phyloP scores from a whole-genome alignment of 179 eudicot genomes.

The Sideroxylon spinosum region DNA sequence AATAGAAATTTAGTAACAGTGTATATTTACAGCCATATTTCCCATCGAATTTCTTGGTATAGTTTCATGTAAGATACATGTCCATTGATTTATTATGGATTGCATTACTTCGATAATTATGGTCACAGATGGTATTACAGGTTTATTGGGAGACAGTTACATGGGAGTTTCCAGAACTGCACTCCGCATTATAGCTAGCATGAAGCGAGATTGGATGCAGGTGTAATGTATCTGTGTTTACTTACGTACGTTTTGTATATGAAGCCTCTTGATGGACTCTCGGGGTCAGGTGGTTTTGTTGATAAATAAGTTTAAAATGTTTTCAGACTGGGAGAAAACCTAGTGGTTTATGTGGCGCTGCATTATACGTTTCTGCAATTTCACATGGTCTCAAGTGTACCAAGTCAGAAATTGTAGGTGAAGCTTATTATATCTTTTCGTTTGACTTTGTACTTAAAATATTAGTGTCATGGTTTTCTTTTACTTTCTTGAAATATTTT shows the following conservation, averaged over 20 bases:
- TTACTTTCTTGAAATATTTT: neutral
- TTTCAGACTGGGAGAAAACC: conserved; percentile 92
- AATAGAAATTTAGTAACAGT: too few species aligned
- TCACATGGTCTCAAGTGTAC: conserved; percentile 66
- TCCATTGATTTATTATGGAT: too few species aligned
- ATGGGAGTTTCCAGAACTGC: conserved; percentile 49
- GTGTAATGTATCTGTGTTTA: conserved; percentile 22
- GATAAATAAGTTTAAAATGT: neutral
- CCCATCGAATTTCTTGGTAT: too few species aligned
- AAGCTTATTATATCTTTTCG: neutral
- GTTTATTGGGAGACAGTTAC: neutral
- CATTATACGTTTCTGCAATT: conserved; percentile 73
- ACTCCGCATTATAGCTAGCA: conserved; percentile 69
- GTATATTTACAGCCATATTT: too few species aligned
- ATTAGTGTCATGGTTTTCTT: neutral
- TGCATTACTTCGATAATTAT: too few species aligned
- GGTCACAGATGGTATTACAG: too few species aligned
- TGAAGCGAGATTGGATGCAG: conserved; percentile 98
- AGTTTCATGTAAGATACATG: too few species aligned
- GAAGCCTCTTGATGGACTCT: neutral
- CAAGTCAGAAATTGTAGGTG: conserved; percentile 70
- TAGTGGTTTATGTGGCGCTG: conserved; percentile 91
- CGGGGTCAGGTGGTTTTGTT: neutral
- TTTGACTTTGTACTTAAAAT: conserved; percentile 1
- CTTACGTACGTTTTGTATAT: neutral